Conservation (phyloP, 2,329 filamentous ascomycete species). For the Elsinoe perseae region DNA sequence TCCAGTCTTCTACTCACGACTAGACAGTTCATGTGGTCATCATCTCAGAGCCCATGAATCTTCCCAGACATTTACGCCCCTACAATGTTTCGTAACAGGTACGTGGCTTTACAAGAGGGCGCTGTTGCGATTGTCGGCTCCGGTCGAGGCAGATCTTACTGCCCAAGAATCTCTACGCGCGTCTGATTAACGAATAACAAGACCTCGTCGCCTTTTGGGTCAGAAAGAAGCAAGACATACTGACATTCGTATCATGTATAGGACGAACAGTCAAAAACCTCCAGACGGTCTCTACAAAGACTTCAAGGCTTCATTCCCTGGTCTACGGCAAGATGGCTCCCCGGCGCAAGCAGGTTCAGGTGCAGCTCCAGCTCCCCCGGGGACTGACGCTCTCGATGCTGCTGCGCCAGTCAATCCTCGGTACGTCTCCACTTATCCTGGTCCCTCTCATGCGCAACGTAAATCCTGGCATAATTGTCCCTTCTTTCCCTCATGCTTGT, state of each 20-base stretch:
- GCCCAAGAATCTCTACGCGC: constrained; percentile 6
- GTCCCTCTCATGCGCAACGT: background rate
- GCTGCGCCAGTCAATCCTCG: constrained; percentile 9
- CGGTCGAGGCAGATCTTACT: too few relatives aligned
- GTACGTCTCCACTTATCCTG: constrained; percentile 9
- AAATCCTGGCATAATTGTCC: constrained; percentile 2
- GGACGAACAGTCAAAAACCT: constrained; percentile 76
- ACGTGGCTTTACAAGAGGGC: constrained; percentile 22
- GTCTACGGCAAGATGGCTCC: constrained; percentile 46
- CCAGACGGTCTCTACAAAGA: constrained; percentile 73
- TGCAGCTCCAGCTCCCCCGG: background rate
- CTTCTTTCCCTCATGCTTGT: constrained; percentile 10
- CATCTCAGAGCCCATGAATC: background rate
- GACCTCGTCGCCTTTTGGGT: background rate
- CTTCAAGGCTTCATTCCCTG: constrained; percentile 77
- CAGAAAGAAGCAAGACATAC: constrained; percentile 5
- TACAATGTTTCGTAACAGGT: constrained; percentile 44
- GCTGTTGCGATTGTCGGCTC: too few relatives aligned
- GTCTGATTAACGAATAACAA: background rate
- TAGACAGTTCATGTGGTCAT: constrained; percentile 11
- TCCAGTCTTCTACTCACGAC: constrained; percentile 17
- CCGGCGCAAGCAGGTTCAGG: constrained; percentile 4
- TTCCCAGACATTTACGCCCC: constrained; percentile 18
- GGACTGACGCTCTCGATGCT: constrained; percentile 5
- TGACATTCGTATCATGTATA: constrained; percentile 28